These are phyloP conservation scores for Emmonsia crescens DNA, from an alignment of 2,329 filamentous ascomycete species.

Conservation along the genomic window DNA sequence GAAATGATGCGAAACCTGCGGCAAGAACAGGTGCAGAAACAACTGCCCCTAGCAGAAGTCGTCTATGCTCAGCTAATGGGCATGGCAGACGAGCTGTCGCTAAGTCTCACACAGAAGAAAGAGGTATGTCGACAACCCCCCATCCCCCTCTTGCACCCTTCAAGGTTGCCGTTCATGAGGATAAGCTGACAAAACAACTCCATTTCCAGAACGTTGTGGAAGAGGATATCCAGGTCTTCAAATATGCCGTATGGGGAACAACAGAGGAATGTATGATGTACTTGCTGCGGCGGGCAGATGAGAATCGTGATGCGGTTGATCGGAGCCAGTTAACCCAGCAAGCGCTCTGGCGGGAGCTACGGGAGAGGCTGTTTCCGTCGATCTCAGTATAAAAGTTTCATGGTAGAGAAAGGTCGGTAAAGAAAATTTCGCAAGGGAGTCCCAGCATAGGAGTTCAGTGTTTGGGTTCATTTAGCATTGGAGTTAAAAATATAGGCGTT, in stretches of 20 bases:
- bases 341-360: slow-evolving; percentile 14
- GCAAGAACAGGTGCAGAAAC: slow-evolving; percentile 36
- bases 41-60: slow-evolving; percentile 36
- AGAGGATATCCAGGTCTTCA: slow-evolving; percentile 42
- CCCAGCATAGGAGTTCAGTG: neutral
- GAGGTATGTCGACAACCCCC: slow-evolving; percentile 6
- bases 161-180: neutral
- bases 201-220: neutral
- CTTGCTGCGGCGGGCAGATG: slow-evolving; percentile 54
- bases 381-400: neutral
- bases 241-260: slow-evolving; percentile 50
- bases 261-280: slow-evolving; percentile 52
- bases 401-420: neutral
- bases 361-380: slow-evolving; percentile 5
- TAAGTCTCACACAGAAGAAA: slow-evolving; percentile 39
- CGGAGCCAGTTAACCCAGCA: slow-evolving; percentile 27
- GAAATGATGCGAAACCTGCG: slow-evolving; percentile 39
- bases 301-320: slow-evolving; percentile 56
- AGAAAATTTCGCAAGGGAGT: neutral
- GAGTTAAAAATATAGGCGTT: neutral
- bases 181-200: neutral
- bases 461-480: neutral
- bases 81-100: slow-evolving; percentile 88
- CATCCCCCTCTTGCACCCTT: neutral
- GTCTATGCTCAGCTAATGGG: slow-evolving; percentile 76